These are phyloP conservation scores for Fusarium gaditjirri DNA, from an alignment of 2,329 filamentous ascomycete species.

Conservation along the genomic window DNA sequence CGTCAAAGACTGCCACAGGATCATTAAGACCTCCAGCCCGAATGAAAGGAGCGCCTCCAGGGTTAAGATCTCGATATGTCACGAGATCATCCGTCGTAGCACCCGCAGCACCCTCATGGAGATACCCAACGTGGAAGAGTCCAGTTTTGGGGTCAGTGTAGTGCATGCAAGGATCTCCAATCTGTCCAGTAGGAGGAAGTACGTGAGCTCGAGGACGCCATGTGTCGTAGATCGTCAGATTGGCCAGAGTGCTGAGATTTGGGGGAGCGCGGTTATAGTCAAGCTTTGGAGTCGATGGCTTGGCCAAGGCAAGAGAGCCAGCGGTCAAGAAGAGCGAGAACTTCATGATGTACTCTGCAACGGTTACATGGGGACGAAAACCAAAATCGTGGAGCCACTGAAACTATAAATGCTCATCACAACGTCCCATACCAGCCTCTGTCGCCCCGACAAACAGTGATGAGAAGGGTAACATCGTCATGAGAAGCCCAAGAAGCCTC, in stretches of 20 bases:
- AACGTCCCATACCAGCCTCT: not conserved
- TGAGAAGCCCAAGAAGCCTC: constrained; percentile 3
- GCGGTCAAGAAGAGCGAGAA: constrained; percentile 23
- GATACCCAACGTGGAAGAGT: constrained; percentile 57
- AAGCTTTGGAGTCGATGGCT: constrained; percentile 30
- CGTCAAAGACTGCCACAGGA: constrained; percentile 54
- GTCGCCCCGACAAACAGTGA: constrained; percentile 27
- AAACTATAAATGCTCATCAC: constrained; percentile 22
- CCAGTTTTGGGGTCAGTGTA: constrained; percentile 57
- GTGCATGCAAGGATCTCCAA: constrained; percentile 58
- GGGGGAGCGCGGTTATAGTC: constrained; percentile 52
- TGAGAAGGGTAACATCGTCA: constrained; percentile 30
- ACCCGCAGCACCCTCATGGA: constrained; percentile 51
- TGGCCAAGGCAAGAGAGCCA: constrained; percentile 32
- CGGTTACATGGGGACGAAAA: not conserved
- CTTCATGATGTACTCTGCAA: constrained; percentile 21
- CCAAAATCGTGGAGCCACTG: not conserved
- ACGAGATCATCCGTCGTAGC: constrained; percentile 56
- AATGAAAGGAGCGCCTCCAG: constrained; percentile 56
- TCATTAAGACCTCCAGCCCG: constrained; percentile 48
- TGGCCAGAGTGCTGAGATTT: constrained; percentile 53
- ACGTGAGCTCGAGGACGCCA: constrained; percentile 53
- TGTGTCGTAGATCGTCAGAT: constrained; percentile 49
- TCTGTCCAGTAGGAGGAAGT: constrained; percentile 52
- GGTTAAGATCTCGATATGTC: constrained; percentile 51